phyloP scores from a whole-genome alignment of 1,139 yeast genomes.

The Geotrichum restrictum region DNA sequence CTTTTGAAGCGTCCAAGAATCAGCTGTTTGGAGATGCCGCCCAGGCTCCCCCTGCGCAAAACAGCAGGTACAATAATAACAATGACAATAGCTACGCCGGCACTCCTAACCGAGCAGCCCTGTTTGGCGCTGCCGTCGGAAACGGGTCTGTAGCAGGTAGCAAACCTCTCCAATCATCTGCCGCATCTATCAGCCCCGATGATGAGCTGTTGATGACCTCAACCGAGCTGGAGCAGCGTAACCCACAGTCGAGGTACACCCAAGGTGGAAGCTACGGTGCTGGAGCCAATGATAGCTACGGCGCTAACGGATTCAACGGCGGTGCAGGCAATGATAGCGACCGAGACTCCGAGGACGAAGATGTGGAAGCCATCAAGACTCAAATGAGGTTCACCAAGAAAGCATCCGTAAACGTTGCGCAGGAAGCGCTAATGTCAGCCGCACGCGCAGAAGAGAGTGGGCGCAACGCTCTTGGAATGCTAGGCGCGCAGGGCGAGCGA shows the following conservation, averaged over 20 bases:
- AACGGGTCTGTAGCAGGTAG: neutral
- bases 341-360: slow-evolving; percentile 61
- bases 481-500: slow-evolving; percentile 88
- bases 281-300: neutral
- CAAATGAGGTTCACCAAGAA: slow-evolving; percentile 83
- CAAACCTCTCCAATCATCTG: neutral
- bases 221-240: slow-evolving; percentile 20
- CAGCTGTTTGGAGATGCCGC: slow-evolving; percentile 22
- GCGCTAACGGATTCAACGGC: slow-evolving; percentile 6
- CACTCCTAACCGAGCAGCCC: slow-evolving; percentile 19
- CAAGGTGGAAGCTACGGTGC: neutral
- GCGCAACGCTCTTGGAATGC: slow-evolving; percentile 81
- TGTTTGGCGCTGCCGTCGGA: slow-evolving; percentile 21
- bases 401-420: slow-evolving; percentile 78
- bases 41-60: slow-evolving; percentile 5
- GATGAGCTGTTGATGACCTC: slow-evolving; percentile 48
- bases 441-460: slow-evolving; percentile 91
- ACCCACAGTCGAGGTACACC: slow-evolving; percentile 7
- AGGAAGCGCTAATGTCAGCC: slow-evolving; percentile 83
- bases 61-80: neutral
- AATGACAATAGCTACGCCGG: neutral
- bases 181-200: slow-evolving; percentile 50
- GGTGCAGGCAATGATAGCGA: slow-evolving; percentile 30
- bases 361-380: slow-evolving; percentile 80
- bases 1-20: slow-evolving; percentile 29